These are phyloP conservation scores for Cyamopsis tetragonoloba DNA, from an alignment of 306 rosid genomes.

Conservation along the genomic window DNA sequence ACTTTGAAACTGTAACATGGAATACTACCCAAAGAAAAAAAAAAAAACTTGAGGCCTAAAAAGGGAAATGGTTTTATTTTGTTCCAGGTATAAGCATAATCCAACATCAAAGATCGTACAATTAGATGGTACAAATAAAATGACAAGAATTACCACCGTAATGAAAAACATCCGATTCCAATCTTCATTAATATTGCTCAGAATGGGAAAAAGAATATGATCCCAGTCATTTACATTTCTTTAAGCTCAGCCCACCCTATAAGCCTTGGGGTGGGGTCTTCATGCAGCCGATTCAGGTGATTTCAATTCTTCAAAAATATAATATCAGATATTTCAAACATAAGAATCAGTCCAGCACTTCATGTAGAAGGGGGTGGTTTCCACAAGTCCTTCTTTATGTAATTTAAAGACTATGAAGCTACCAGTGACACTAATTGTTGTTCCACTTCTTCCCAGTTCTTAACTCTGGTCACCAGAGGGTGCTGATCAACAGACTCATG, in stretches of 20 bases:
- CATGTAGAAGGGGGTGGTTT: not conserved
- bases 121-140: conserved; percentile 1
- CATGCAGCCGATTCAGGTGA: conserved; percentile 17
- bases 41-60: no score
- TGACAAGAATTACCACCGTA: conserved; percentile 21
- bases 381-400: not conserved
- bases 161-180: conserved; percentile 23
- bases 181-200: conserved; percentile 15
- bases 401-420: conserved; percentile 24
- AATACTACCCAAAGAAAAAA: not conserved
- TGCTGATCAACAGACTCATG: conserved; percentile 43
- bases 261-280: conserved; percentile 9
- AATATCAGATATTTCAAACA: conserved; percentile 18
- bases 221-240: conserved; percentile 6
- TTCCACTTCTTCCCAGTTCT: conserved; percentile 88
- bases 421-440: conserved; percentile 52
- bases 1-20: no score
- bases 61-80: no score
- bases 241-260: not conserved
- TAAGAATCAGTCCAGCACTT: conserved; percentile 10
- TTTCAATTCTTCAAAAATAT: conserved; percentile 20
- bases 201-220: conserved; percentile 24
- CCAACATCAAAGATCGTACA: conserved; percentile 1
- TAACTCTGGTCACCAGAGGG: conserved; percentile 77
- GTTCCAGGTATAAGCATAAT: not conserved